A percentile compares a stretch with the other conserved stretches of the same genome.
Evolutionary conservation across 2,329 filamentous ascomycete genomes (phyloP).

Genomic region (Ceratocystis albifundus): DNA sequence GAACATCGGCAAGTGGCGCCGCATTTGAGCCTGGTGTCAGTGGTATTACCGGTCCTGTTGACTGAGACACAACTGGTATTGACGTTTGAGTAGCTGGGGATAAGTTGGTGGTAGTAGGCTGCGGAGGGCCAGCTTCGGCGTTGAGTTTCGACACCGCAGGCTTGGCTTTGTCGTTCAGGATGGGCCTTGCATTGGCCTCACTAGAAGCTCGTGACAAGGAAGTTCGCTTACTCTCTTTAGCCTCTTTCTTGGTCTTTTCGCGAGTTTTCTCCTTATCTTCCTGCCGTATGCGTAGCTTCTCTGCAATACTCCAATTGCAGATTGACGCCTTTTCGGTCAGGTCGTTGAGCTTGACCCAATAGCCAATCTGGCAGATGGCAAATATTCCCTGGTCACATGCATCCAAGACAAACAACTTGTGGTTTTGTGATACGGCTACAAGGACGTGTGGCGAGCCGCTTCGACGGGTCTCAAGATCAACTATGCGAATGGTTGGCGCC

Average conservation of each 20-base stretch:
- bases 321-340: slow-evolving; percentile 41
- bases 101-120: neutral
- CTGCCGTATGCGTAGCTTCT: slow-evolving; percentile 28
- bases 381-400: slow-evolving; percentile 41
- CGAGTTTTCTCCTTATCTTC: slow-evolving; percentile 24
- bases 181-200: neutral
- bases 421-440: slow-evolving; percentile 30
- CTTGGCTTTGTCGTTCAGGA: slow-evolving; percentile 1
- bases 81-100: neutral
- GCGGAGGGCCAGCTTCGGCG: neutral
- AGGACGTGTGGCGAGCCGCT: slow-evolving; percentile 45
- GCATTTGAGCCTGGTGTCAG: slow-evolving; percentile 1
- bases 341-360: slow-evolving; percentile 50
- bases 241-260: slow-evolving; percentile 15
- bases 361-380: slow-evolving; percentile 54
- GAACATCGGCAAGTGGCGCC: slow-evolving; percentile 16
- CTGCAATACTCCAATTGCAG: slow-evolving; percentile 32
- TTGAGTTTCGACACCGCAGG: neutral
- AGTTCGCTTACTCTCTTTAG: slow-evolving; percentile 8
- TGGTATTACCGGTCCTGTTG: neutral
- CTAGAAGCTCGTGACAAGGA: slow-evolving; percentile 13
- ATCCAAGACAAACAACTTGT: slow-evolving; percentile 20
- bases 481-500: slow-evolving; percentile 49
- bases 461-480: slow-evolving; percentile 52
- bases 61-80: neutral